Conservation (phyloP, 805 yeast species). For the Nakazawaea populi region DNA sequence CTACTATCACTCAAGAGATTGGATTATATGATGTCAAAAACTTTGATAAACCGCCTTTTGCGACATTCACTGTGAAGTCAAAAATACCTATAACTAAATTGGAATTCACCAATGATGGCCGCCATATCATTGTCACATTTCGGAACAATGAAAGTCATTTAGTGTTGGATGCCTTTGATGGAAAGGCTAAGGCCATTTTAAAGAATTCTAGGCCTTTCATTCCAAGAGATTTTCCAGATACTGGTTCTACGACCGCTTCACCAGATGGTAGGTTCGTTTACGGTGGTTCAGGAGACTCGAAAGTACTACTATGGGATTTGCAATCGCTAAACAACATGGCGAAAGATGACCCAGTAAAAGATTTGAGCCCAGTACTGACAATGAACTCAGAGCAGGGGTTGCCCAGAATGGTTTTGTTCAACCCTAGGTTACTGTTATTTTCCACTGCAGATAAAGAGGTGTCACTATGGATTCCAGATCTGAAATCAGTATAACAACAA, state of each 20-base stretch:
- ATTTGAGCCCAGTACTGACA: conserved; percentile 16
- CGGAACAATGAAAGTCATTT: conserved; percentile 50
- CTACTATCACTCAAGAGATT: conserved; percentile 34
- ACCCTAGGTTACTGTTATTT: conserved; percentile 54
- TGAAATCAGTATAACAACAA: not conserved
- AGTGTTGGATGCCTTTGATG: conserved; percentile 66
- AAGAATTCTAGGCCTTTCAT: conserved; percentile 43
- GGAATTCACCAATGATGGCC: conserved; percentile 79
- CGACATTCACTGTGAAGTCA: conserved; percentile 30
- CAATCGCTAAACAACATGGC: not conserved
- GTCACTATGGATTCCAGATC: conserved; percentile 34
- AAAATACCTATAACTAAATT: conserved; percentile 44
- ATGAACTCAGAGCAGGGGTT: conserved; percentile 18
- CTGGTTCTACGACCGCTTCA: conserved; percentile 53
- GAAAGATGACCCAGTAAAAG: not conserved
- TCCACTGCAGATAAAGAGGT: conserved; percentile 60
- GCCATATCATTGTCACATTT: conserved; percentile 51
- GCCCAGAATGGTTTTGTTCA: conserved; percentile 49
- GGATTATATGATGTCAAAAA: conserved; percentile 58
- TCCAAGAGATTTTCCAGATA: conserved; percentile 33
- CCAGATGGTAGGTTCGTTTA: conserved; percentile 63
- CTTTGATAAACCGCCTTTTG: conserved; percentile 54
- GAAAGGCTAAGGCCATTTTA: conserved; percentile 41
- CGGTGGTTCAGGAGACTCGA: conserved; percentile 55
- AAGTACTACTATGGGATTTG: conserved; percentile 48